These are phyloP conservation scores for Vitis hybrid DNA, from an alignment of 177 flowering plant genomes.

Conservation along the genomic window DNA sequence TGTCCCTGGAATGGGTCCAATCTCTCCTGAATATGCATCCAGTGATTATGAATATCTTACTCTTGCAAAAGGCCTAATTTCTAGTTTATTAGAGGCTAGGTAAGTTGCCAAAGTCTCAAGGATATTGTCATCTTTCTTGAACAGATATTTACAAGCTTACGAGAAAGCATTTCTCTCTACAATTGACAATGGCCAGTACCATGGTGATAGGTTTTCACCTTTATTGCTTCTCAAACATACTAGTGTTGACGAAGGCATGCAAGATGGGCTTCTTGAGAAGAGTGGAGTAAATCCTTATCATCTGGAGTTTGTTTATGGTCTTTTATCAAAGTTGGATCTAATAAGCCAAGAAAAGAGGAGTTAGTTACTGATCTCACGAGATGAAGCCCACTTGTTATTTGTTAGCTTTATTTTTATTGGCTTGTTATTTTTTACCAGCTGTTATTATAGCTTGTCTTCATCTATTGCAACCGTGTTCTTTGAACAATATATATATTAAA, in stretches of 20 bases:
- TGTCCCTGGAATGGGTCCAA: slow-evolving; percentile 26
- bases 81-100: slow-evolving; percentile 30
- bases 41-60: slow-evolving; percentile 39
- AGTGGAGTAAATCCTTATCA: slow-evolving; percentile 29
- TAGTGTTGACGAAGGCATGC: slow-evolving; percentile 45
- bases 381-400: too few relatives aligned
- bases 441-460: too few relatives aligned
- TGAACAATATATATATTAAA: too few relatives aligned
- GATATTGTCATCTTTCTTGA: slow-evolving; percentile 56
- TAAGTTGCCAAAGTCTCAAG: slow-evolving; percentile 38
- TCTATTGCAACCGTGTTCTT: too few relatives aligned
- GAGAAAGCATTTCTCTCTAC: slow-evolving; percentile 60
- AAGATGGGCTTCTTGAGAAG: slow-evolving; percentile 56
- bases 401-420: too few relatives aligned
- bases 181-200: slow-evolving; percentile 26
- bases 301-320: slow-evolving; percentile 46
- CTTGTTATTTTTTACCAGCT: too few relatives aligned
- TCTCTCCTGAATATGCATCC: slow-evolving; percentile 27
- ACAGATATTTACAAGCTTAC: slow-evolving; percentile 44
- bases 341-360: too few relatives aligned
- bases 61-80: slow-evolving; percentile 49
- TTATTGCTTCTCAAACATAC: slow-evolving; percentile 66
- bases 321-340: slow-evolving; percentile 32
- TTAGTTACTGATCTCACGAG: too few relatives aligned
- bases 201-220: slow-evolving; percentile 35